Base-by-base conservation (phyloP, 2,329 filamentous ascomycete genomes). In the Ciborinia camelliae region DNA sequence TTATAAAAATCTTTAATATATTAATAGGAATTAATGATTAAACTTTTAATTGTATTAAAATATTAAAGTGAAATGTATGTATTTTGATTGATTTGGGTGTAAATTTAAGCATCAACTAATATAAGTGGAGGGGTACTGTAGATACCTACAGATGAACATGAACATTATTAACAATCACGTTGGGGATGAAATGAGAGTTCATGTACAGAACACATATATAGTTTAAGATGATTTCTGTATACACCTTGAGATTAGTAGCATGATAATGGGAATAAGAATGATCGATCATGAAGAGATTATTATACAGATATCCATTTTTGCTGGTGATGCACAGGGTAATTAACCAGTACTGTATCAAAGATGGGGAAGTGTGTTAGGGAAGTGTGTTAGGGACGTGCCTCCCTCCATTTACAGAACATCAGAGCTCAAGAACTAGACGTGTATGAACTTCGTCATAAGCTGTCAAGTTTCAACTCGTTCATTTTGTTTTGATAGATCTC, bases 141-240 rank as follows among this genome's bases (percentile, higher is more conserved):
- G n/a, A n/a, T n/a, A n/a, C n/a, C n/a, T n/a, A n/a, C n/a, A n/a
- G n/a, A n/a, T 41, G 23, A 39, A 50, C 62, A 50, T 58, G 26
- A 26, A 58, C 51, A n/a, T n/a, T n/a, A 63, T 57, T 30, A 18
- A 57, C 41, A 26, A 58, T 23, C 41, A 63, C 51, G 9, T 50
- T 39, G n/a, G 8, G 30, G 51, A 39, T 57, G 53, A 23, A 43
- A 57, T 1, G 41, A 57, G 14, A 63, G 26, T 8, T n/a, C 14
- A 47, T 26, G 50, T 55, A 55, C n/a, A n/a, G n/a, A n/a, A n/a
- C 10, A 18, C 35, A 45, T 23, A 57, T 39, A 20, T 41, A 26
- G n/a, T 55, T 54, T n/a, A 43, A 30, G 6, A 55, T 18, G 10
- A 48, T 35, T 41, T n/a, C 41, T 23, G 48, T 7, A 37, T 15